These are phyloP conservation scores for Leccinum rimulosum DNA, from an alignment of 768 basidiomycete species.

Conservation along the genomic window DNA sequence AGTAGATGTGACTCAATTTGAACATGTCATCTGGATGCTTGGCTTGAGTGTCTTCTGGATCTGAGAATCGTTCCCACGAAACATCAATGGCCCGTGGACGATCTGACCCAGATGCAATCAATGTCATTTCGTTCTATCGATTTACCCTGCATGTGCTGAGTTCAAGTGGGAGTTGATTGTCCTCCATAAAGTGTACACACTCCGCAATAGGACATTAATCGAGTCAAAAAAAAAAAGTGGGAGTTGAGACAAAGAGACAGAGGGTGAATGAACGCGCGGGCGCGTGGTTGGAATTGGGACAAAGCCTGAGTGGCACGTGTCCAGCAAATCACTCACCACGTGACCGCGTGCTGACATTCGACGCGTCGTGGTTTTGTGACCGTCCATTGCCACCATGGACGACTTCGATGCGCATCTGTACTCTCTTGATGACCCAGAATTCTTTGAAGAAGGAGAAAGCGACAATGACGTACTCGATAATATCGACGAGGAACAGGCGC, in stretches of 20 bases:
- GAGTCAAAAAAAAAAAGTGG: too few relatives aligned
- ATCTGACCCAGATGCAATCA: too few relatives aligned
- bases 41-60: background rate
- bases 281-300: too few relatives aligned
- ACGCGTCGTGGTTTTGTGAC: conserved; percentile 6
- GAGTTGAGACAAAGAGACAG: too few relatives aligned
- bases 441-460: conserved; percentile 6
- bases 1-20: background rate
- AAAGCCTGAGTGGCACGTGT: background rate
- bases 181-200: too few relatives aligned
- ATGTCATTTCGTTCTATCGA: too few relatives aligned
- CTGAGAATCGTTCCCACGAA: background rate
- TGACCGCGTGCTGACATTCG: background rate
- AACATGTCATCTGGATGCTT: background rate
- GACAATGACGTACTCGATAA: conserved; percentile 25
- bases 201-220: too few relatives aligned
- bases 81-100: background rate
- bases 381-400: conserved; percentile 12
- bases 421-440: conserved; percentile 21
- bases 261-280: too few relatives aligned
- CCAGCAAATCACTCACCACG: background rate
- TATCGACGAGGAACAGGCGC: conserved; percentile 18
- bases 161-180: too few relatives aligned
- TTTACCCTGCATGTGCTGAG: too few relatives aligned
- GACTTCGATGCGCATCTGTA: conserved; percentile 24